Conservation (phyloP, 176 grass and related monocot species). For the Alopecurus myosuroides region DNA sequence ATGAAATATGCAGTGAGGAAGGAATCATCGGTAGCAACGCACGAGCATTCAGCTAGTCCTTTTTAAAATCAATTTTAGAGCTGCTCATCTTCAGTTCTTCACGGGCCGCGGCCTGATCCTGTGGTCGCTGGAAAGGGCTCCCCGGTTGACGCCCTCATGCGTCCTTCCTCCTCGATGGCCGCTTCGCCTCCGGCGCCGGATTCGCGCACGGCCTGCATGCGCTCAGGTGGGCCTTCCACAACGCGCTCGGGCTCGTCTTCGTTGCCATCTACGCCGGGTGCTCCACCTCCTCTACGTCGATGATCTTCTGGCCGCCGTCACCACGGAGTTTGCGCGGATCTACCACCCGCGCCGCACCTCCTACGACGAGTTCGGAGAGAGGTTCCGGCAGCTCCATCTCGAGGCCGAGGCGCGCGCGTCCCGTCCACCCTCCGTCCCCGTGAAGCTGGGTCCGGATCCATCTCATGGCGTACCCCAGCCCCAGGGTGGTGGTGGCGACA, state of each 20-base stretch:
- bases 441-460: not conserved
- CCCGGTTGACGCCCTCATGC: conserved; percentile 42
- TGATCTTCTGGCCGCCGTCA: not conserved
- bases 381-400: conserved; percentile 57
- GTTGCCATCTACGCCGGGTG: not conserved
- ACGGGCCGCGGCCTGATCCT: conserved; percentile 58
- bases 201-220: conserved; percentile 21
- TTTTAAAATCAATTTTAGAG: too few relatives aligned
- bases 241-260: conserved; percentile 42
- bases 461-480: not conserved
- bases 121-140: conserved; percentile 58
- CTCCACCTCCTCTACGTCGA: conserved; percentile 12
- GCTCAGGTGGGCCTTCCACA: conserved; percentile 64
- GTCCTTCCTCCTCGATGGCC: conserved; percentile 42
- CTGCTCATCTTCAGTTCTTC: conserved; percentile 72
- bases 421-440: not conserved
- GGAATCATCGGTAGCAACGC: too few relatives aligned
- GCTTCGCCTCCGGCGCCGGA: conserved; percentile 2
- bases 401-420: conserved; percentile 54
- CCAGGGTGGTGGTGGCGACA: not conserved
- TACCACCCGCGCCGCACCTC: conserved; percentile 41
- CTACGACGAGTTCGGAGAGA: conserved; percentile 45
- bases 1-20: too few relatives aligned
- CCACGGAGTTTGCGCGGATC: conserved; percentile 9
- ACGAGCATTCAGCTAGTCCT: too few relatives aligned